phyloP scores from a whole-genome alignment of 2,329 filamentous ascomycete genomes.

The Penicillium freii region DNA sequence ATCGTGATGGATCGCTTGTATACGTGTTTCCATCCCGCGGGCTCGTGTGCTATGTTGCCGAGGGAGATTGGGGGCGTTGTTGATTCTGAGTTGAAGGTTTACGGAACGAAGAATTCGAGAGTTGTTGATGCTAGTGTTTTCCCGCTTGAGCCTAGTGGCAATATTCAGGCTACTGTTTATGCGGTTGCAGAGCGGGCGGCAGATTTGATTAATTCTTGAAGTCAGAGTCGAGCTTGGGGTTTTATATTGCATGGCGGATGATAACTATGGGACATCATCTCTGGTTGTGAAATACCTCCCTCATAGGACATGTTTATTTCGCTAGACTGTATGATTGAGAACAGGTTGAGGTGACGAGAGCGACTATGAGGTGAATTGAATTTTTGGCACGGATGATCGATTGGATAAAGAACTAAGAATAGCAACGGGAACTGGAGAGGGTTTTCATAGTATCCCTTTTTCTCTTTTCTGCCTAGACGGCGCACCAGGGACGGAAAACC shows the following conservation, averaged over 20 bases:
- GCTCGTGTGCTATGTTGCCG: constrained; percentile 36
- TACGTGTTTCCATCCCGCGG: constrained; percentile 31
- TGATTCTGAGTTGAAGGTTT: constrained; percentile 25
- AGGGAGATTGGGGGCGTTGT: constrained; percentile 32
- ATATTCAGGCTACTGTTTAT: constrained; percentile 41
- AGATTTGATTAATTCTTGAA: constrained; percentile 19
- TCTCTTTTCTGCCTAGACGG: too few relatives aligned
- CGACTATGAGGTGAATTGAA: neutral
- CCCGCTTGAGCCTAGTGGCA: constrained; percentile 36
- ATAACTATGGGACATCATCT: neutral
- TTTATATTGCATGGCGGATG: neutral
- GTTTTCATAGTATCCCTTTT: neutral
- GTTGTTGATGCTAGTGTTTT: constrained; percentile 39
- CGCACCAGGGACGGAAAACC: neutral
- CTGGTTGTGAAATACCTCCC: neutral
- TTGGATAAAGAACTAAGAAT: neutral
- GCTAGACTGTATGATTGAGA: too few relatives aligned
- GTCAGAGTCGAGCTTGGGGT: neutral
- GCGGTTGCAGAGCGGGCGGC: constrained; percentile 34
- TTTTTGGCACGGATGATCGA: neutral
- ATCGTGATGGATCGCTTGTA: constrained; percentile 22
- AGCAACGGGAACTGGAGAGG: too few relatives aligned
- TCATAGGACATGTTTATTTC: neutral
- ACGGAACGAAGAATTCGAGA: constrained; percentile 33
- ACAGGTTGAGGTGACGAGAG: too few relatives aligned